These are phyloP conservation scores for Simplicillium sp. DNA, from an alignment of 2,329 filamentous ascomycete genomes.

Conservation along the genomic window DNA sequence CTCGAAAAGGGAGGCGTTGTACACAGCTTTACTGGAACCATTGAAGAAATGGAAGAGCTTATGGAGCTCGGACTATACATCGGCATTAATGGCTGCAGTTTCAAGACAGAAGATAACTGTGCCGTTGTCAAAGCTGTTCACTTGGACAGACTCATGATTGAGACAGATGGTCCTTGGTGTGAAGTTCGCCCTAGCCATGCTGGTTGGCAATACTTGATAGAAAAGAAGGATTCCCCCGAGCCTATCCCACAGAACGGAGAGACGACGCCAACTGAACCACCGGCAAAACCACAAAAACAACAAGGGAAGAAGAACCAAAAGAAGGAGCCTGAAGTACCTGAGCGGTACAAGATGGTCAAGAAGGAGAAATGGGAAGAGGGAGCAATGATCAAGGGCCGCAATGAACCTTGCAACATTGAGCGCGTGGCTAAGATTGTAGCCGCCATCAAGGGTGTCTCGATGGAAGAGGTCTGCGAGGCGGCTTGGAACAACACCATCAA, in stretches of 20 bases:
- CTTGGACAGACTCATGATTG: constrained; percentile 76
- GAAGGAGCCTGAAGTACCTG: constrained; percentile 56
- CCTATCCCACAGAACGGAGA: constrained; percentile 8
- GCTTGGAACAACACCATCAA: constrained; percentile 73
- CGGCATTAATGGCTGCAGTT: constrained; percentile 91
- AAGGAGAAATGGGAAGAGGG: constrained; percentile 92
- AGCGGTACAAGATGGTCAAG: constrained; percentile 76
- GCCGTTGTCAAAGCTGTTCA: constrained; percentile 73
- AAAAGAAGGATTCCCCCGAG: constrained; percentile 22
- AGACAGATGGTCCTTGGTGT: constrained; percentile 97
- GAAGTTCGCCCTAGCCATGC: constrained; percentile 87
- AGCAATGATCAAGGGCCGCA: constrained; percentile 85
- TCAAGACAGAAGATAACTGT: constrained; percentile 90
- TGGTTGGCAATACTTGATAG: constrained; percentile 59
- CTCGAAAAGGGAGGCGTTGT: constrained; percentile 75
- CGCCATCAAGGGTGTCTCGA: constrained; percentile 66
- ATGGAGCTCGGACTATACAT: constrained; percentile 77
- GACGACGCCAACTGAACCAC: constrained; percentile 5
- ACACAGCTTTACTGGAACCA: constrained; percentile 87
- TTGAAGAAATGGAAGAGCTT: constrained; percentile 74
- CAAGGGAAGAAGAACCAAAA: constrained; percentile 39
- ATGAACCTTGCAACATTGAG: constrained; percentile 82
- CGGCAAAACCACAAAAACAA: constrained; percentile 20
- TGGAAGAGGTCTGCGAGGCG: constrained; percentile 79
- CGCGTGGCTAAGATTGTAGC: constrained; percentile 85